Conservation (phyloP, 805 yeast species). For the Candida orba region DNA sequence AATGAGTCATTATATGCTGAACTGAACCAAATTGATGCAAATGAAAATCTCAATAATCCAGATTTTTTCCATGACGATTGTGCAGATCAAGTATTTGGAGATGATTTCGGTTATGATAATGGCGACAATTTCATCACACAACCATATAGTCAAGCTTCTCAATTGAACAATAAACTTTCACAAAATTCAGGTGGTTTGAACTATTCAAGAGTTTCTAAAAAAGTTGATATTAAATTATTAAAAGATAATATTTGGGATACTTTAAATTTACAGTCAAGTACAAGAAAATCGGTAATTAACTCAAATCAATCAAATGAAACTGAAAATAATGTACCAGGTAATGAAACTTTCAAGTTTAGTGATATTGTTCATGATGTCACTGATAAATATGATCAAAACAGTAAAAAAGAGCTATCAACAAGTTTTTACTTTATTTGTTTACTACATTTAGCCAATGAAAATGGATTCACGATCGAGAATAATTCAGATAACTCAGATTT, state of each 20-base stretch:
- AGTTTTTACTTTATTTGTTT: conserved; percentile 82
- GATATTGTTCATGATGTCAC: conserved; percentile 45
- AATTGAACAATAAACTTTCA: conserved; percentile 15
- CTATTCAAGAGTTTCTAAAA: conserved; percentile 68
- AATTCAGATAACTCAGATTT: conserved; percentile 22
- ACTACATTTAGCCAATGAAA: conserved; percentile 81
- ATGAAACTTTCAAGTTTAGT: conserved; percentile 29
- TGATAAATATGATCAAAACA: conserved; percentile 45
- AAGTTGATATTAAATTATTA: conserved; percentile 67
- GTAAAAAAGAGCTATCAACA: conserved; percentile 65
- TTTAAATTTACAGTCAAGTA: conserved; percentile 24
- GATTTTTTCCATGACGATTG: conserved; percentile 32
- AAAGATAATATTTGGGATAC: conserved; percentile 76
- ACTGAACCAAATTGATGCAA: conserved; percentile 28
- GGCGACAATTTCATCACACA: conserved; percentile 16
- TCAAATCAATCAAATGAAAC: neutral
- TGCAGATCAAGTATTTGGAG: conserved; percentile 20
- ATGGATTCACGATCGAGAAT: conserved; percentile 55
- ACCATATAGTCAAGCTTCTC: conserved; percentile 17
- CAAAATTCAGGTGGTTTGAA: conserved; percentile 31
- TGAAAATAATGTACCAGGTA: neutral
- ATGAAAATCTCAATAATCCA: conserved; percentile 25
- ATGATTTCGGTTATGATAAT: conserved; percentile 20
- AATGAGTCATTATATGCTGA: conserved; percentile 69
- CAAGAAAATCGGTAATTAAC: conserved; percentile 7